Evolutionary conservation across 768 basidiomycete species (phyloP).

Genomic region (Strobilomyces confusus): DNA sequence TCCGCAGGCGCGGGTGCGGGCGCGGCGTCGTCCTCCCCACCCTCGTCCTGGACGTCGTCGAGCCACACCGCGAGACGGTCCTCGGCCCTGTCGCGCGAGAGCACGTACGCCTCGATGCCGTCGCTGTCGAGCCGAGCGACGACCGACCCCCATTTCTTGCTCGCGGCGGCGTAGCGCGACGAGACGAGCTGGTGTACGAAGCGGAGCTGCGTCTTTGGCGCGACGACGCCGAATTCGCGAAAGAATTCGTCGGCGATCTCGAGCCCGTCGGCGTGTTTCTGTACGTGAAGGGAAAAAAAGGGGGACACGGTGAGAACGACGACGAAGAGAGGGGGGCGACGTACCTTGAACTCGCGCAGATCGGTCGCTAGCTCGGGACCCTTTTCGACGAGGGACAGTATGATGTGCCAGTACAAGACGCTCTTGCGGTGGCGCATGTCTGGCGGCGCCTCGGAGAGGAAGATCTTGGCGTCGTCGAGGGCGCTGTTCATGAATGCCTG

Average conservation of each 20-base stretch:
- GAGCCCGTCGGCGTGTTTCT: conserved; percentile 37
- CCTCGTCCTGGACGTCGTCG: conserved; percentile 40
- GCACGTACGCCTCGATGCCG: conserved; percentile 20
- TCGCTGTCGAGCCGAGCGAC: conserved; percentile 35
- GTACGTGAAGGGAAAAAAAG: conserved; percentile 12
- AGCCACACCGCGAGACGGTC: conserved; percentile 58
- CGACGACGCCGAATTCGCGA: conserved; percentile 38
- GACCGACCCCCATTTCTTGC: conserved; percentile 44
- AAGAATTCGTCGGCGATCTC: conserved; percentile 51
- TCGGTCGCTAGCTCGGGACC: conserved; percentile 46
- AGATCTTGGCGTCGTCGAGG: conserved; percentile 54
- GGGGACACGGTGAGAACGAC: too few relatives aligned
- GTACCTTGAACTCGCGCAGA: conserved; percentile 48
- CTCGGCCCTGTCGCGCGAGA: conserved; percentile 40
- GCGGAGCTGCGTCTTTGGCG: conserved; percentile 49
- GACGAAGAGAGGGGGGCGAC: neutral
- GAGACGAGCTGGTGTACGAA: conserved; percentile 49
- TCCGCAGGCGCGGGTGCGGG: too few relatives aligned
- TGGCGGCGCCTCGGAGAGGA: conserved; percentile 51
- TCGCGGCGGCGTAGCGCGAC: conserved; percentile 40
- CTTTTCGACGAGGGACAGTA: conserved; percentile 47
- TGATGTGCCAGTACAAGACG: conserved; percentile 53
- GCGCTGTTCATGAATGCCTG: conserved; percentile 59
- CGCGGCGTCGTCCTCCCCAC: neutral
- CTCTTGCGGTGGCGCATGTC: conserved; percentile 58